These are phyloP conservation scores for Plasmodium chabaudi DNA, from an alignment of 169 alveolate species.

Conservation along the genomic window DNA sequence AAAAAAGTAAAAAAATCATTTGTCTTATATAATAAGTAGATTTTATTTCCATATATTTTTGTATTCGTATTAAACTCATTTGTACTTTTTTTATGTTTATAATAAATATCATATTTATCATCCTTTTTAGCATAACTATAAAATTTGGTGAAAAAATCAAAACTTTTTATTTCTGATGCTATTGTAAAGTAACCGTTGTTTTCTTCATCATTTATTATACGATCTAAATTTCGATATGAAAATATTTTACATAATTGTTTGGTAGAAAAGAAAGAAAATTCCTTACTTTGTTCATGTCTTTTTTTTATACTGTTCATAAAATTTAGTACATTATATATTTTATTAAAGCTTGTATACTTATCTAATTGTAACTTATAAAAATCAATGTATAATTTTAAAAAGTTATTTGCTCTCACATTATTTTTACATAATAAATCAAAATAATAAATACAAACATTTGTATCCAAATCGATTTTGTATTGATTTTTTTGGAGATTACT, in stretches of 20 bases:
- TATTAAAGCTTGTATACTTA: conserved; percentile 10
- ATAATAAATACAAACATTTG: conserved; percentile 24
- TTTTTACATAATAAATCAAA: conserved; percentile 34
- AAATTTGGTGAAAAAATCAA: conserved; percentile 7
- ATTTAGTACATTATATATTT: conserved; percentile 11
- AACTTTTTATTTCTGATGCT: conserved; percentile 7
- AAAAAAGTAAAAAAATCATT: conserved; percentile 49
- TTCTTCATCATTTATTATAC: not conserved
- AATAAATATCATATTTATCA: not conserved
- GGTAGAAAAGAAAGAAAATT: no score
- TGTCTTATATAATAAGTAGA: conserved; percentile 18
- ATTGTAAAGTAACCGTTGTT: not conserved
- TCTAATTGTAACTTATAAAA: conserved; percentile 15
- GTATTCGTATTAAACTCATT: conserved; percentile 30
- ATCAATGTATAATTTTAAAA: conserved; percentile 22
- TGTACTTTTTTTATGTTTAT: not conserved
- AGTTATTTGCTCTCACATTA: conserved; percentile 14
- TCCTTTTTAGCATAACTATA: not conserved
- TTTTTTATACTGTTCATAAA: not conserved
- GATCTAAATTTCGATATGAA: no score
- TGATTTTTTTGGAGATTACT: conserved; percentile 21
- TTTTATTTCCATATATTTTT: conserved; percentile 11
- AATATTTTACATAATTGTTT: no score
- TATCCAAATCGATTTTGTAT: not conserved
- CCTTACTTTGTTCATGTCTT: not conserved